These are phyloP conservation scores for Russula sp. DNA, from an alignment of 768 basidiomycete genomes.

Conservation along the genomic window DNA sequence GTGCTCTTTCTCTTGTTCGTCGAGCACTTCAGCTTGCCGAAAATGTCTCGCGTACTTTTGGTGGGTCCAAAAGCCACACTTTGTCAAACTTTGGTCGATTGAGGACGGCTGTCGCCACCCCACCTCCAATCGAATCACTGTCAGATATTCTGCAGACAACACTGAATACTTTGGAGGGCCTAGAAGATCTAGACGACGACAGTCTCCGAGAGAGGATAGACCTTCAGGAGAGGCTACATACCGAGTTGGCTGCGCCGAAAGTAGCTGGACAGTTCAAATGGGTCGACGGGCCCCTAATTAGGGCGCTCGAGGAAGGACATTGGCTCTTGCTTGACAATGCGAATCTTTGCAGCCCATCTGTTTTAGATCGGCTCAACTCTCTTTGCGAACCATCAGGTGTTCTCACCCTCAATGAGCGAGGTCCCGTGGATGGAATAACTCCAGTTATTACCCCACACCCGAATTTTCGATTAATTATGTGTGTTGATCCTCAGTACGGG, in stretches of 20 bases:
- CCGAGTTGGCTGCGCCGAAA: constrained; percentile 28
- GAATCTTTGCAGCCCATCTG: constrained; percentile 91
- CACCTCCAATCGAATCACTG: not conserved
- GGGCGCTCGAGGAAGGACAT: constrained; percentile 77
- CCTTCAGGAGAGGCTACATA: constrained; percentile 5
- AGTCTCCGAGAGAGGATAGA: constrained; percentile 5
- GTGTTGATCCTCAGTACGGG: constrained; percentile 83
- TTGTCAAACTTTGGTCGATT: constrained; percentile 2
- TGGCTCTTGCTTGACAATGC: constrained; percentile 92
- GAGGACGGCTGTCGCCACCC: not conserved
- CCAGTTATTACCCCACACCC: constrained; percentile 77
- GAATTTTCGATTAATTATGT: constrained; percentile 90
- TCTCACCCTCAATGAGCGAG: constrained; percentile 85
- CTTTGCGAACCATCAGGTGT: constrained; percentile 84
- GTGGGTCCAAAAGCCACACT: constrained; percentile 20
- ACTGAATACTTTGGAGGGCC: constrained; percentile 29
- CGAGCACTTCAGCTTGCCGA: constrained; percentile 39
- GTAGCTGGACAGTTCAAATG: constrained; percentile 72
- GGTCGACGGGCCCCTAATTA: constrained; percentile 89
- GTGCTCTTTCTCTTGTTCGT: constrained; percentile 35
- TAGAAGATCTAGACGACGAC: constrained; percentile 22
- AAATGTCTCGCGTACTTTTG: constrained; percentile 32
- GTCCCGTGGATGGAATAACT: constrained; percentile 69
- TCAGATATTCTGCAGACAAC: constrained; percentile 28
- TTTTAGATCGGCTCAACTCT: constrained; percentile 93